Conservation (phyloP, 2,329 filamentous ascomycete genomes). For the Myrmaecium sp. region DNA sequence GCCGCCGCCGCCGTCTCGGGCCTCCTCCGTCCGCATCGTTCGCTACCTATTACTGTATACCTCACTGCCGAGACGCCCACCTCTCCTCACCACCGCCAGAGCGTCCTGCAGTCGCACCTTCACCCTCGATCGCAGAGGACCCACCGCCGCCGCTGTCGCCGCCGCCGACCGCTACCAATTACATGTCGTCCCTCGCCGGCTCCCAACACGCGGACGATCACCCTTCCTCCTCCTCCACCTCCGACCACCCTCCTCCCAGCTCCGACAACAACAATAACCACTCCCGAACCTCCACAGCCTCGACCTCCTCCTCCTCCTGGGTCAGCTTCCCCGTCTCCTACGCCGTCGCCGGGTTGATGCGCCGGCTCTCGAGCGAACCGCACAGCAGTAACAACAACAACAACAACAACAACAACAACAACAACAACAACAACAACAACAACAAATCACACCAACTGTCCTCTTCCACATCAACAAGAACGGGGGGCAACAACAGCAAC, state of each 20-base stretch:
- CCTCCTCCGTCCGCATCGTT: no score
- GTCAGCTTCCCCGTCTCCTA: constrained; percentile 33
- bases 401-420: constrained; percentile 6
- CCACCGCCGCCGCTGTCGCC: not conserved
- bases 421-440: constrained; percentile 3
- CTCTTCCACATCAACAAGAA: constrained; percentile 1
- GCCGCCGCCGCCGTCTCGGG: no score
- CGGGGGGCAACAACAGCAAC: not conserved
- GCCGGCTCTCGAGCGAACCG: constrained; percentile 29
- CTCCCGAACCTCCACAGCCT: constrained; percentile 4
- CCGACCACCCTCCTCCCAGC: constrained; percentile 1
- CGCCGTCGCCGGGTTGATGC: constrained; percentile 28
- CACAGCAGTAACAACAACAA: constrained; percentile 19
- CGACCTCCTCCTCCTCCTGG: constrained; percentile 20
- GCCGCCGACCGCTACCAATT: not conserved
- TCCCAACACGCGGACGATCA: no score
- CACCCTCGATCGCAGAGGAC: constrained; percentile 1
- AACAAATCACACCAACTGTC: no score
- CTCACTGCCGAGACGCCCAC: no score
- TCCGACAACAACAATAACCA: no score
- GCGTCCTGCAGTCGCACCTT: no score
- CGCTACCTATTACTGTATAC: no score
- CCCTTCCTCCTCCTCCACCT: constrained; percentile 1
- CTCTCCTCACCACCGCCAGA: no score
- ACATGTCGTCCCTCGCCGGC: constrained; percentile 4